Base-by-base conservation (phyloP, 75 land plant genomes). In the Cryptomeria japonica region DNA sequence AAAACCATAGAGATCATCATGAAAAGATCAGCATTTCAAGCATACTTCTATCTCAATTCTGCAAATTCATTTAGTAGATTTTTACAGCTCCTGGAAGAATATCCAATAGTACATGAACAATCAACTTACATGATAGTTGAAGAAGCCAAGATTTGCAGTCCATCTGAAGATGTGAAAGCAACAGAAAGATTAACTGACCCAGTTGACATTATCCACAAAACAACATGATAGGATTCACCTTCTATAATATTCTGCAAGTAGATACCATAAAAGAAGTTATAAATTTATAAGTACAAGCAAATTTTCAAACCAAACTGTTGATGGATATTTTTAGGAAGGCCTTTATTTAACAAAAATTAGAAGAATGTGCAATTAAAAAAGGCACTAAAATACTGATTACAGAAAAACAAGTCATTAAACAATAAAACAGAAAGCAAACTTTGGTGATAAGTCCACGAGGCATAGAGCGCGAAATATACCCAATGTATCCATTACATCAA, bases 171-270 rank as follows among this genome's bases (percentile, higher is more conserved):
- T 14, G 93, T 90, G 53, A 98, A 90, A 61, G 98, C 90, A 70
- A 96, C 86, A 37, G 93, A 90, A 14, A 98, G 51, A 80, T 93
- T 83, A 6, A 95, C 72, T 32, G 93, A 55, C 31, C 82, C 93
- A 5, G 72, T 36, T 31, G 99, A 94, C 11, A 89, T 95, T 73
- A 96, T 88, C 90, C 95, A 92, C 41, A 96, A 44, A 31, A 89
- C 88, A 36, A 97, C 90, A 88, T 91, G 91, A 86, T 96, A 98
- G 37, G 51, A 85, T 91, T 93, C 92, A 22, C 96, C 96, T 83
- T 93, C 86, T 89, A 91, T 92, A 87, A 98, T 95, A 89, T 96
- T 93, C 99, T 98, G 95, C 70, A 89, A 41, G 47, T 87, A 85
- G 34, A 49, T 41, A 79, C 31, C 19, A 49, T 47, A 42, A 80